Percentiles rank a stretch among this genome's conserved stretches.
Conservation (phyloP, 108 stramenopile species). For the Stephanodiscus triporus region DNA sequence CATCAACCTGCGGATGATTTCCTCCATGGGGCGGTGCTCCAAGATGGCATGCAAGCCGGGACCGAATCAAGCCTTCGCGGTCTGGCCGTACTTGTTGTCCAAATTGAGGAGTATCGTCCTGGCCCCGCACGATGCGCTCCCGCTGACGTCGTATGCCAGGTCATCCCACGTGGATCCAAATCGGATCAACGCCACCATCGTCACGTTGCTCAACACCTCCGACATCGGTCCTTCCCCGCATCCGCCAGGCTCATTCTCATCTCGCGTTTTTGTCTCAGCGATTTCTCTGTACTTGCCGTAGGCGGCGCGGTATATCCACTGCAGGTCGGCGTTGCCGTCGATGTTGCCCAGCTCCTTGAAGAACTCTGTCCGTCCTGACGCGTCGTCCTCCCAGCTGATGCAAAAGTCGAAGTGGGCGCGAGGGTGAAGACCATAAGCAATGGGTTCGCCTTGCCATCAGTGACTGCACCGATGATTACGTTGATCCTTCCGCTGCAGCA, state of each 20-base stretch:
- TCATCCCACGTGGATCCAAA: slow-evolving; percentile 92
- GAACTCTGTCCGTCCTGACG: slow-evolving; percentile 74
- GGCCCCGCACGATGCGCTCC: slow-evolving; percentile 77
- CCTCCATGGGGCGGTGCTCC: slow-evolving; percentile 70
- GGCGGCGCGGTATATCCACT: slow-evolving; percentile 91
- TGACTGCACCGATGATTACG: slow-evolving; percentile 88
- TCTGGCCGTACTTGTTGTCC: no score
- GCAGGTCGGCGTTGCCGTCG: slow-evolving; percentile 77
- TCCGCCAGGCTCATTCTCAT: slow-evolving; percentile 29
- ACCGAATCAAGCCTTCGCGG: slow-evolving; percentile 80
- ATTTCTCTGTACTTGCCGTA: slow-evolving; percentile 76
- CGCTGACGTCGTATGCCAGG: slow-evolving; percentile 88
- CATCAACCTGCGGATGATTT: slow-evolving; percentile 74
- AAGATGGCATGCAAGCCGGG: slow-evolving; percentile 60
- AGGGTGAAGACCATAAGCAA: slow-evolving; percentile 87
- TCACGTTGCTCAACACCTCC: slow-evolving; percentile 19
- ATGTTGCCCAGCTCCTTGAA: no score
- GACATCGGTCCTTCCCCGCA: slow-evolving; percentile 10
- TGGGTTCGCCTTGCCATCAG: slow-evolving; percentile 88
- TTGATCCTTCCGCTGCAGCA: slow-evolving; percentile 74
- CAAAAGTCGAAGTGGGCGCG: slow-evolving; percentile 88
- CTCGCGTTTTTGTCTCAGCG: slow-evolving; percentile 53
- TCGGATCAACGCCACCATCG: slow-evolving; percentile 42
- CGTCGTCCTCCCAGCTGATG: slow-evolving; percentile 89
- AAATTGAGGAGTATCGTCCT: no score